phyloP scores from a whole-genome alignment of 805 yeast species.

The Candida qinlingensis region DNA sequence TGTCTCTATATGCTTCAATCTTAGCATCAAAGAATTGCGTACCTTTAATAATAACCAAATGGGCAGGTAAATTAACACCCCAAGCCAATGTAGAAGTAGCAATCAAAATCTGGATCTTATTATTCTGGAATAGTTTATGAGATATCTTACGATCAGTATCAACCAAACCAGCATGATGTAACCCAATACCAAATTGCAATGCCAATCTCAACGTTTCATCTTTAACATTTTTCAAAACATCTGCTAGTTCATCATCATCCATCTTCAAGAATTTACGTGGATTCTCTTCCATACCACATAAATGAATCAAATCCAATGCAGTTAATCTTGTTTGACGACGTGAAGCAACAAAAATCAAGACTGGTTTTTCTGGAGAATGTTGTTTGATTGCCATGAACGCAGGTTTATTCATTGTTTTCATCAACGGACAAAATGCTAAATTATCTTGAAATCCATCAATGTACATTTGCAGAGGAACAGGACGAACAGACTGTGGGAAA shows the following conservation, averaged over 20 bases:
- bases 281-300: slow-evolving; percentile 65
- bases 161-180: slow-evolving; percentile 96
- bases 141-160: slow-evolving; percentile 85
- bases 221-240: slow-evolving; percentile 62
- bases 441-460: slow-evolving; percentile 84
- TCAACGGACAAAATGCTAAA: slow-evolving; percentile 63
- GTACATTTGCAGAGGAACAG: slow-evolving; percentile 89
- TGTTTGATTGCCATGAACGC: slow-evolving; percentile 72
- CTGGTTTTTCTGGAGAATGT: slow-evolving; percentile 71
- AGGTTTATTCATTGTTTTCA: slow-evolving; percentile 69
- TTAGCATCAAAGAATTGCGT: slow-evolving; percentile 93
- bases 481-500: slow-evolving; percentile 92
- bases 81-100: slow-evolving; percentile 98
- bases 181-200: slow-evolving; percentile 78
- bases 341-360: slow-evolving; percentile 96
- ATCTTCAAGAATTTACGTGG: slow-evolving; percentile 53
- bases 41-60: slow-evolving; percentile 93
- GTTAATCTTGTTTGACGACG: slow-evolving; percentile 91
- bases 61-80: slow-evolving; percentile 99
- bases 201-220: slow-evolving; percentile 79
- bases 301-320: slow-evolving; percentile 62
- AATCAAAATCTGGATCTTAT: slow-evolving; percentile 81
- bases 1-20: slow-evolving; percentile 87
- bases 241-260: slow-evolving; percentile 42
- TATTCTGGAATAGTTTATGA: slow-evolving; percentile 77